Evolutionary conservation across 257 asterid species (phyloP).

Genomic region (Eustoma russellianum): DNA sequence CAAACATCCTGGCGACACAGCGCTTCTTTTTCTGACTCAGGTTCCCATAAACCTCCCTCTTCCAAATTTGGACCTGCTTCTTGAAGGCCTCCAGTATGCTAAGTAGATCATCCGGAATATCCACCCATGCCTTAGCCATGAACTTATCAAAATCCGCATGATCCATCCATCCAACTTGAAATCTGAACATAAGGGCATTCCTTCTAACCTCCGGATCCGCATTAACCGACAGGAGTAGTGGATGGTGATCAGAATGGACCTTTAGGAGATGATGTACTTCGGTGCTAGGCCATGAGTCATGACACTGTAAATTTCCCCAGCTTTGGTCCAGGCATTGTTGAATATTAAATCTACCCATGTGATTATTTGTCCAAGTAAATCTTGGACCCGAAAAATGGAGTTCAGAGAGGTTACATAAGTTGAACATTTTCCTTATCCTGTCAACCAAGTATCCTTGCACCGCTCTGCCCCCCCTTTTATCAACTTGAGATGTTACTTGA

Average conservation of each 20-base stretch:
- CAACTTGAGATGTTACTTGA: too few relatives aligned
- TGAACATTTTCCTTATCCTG: too few relatives aligned
- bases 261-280: neutral
- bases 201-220: neutral
- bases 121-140: neutral
- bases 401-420: too few relatives aligned
- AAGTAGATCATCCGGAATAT: neutral
- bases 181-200: neutral
- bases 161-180: neutral
- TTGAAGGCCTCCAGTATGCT: neutral
- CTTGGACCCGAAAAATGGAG: too few relatives aligned
- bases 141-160: too few relatives aligned
- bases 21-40: neutral
- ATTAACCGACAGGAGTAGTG: neutral
- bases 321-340: too few relatives aligned
- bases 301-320: too few relatives aligned
- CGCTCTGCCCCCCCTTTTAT: too few relatives aligned
- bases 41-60: neutral
- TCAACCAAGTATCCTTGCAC: too few relatives aligned
- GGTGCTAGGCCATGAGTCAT: too few relatives aligned
- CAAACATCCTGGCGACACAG: neutral
- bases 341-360: too few relatives aligned
- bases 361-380: too few relatives aligned
- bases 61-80: neutral
- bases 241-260: neutral